Evolutionary conservation across 108 stramenopile genomes (phyloP).

Genomic region (Cyclotella cryptica): DNA sequence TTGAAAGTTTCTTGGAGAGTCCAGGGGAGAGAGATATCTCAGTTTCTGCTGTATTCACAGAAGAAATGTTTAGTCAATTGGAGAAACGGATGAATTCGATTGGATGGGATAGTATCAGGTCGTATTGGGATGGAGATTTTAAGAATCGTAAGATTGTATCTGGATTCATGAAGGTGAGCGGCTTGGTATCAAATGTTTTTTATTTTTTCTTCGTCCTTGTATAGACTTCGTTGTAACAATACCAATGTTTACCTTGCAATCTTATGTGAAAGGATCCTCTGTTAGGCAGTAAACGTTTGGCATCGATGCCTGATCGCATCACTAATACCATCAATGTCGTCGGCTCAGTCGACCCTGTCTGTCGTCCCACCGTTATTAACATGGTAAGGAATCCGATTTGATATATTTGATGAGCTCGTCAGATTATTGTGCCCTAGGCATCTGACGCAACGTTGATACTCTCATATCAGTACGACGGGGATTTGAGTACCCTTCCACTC

Average conservation of each 20-base stretch:
- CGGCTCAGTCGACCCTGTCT: constrained; percentile 62
- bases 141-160: constrained; percentile 85
- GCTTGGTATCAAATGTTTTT: no score
- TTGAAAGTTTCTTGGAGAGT: constrained; percentile 82
- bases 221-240: no score
- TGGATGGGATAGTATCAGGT: constrained; percentile 73
- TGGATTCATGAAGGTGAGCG: constrained; percentile 73
- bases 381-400: constrained; percentile 47
- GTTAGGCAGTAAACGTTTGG: constrained; percentile 90
- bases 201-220: no score
- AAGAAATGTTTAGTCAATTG: constrained; percentile 84
- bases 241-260: no score
- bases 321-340: constrained; percentile 92
- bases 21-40: constrained; percentile 87
- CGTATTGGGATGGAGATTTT: constrained; percentile 88
- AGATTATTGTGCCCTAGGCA: no score
- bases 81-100: constrained; percentile 62
- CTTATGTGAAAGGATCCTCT: constrained; percentile 50
- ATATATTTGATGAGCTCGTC: no score
- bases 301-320: constrained; percentile 95
- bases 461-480: constrained; percentile 59
- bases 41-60: constrained; percentile 84
- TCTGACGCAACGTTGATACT: no score
- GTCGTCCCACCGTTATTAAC: constrained; percentile 95
- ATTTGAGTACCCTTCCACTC: constrained; percentile 62